A percentile compares a stretch with the other conserved stretches of the same genome.
Evolutionary conservation across 1,284 basidiomycete genomes (phyloP).

Genomic region (Moesziomyces parantarcticus): DNA sequence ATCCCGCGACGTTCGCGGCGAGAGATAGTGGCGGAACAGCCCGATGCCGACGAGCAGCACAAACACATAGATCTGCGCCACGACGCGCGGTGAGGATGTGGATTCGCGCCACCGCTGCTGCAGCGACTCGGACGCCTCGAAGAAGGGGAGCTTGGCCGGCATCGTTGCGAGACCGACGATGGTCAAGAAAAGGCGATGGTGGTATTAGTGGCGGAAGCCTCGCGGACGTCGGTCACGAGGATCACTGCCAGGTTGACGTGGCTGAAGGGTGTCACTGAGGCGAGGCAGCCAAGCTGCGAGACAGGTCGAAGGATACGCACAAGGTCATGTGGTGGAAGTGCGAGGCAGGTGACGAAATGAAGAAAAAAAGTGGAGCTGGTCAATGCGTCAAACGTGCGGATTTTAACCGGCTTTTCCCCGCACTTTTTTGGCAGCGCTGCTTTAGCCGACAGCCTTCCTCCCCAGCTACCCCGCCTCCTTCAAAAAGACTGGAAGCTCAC

Average conservation of each 20-base stretch:
- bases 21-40: constrained; percentile 21
- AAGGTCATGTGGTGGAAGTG: background rate
- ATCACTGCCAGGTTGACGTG: too few relatives aligned
- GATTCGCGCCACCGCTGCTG: constrained; percentile 29
- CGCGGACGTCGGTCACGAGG: too few relatives aligned
- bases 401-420: constrained; percentile 19
- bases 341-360: background rate
- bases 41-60: constrained; percentile 30
- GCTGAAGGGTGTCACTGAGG: too few relatives aligned
- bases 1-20: background rate
- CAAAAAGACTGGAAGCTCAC: too few relatives aligned
- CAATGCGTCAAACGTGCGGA: constrained; percentile 8
- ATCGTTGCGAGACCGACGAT: constrained; percentile 1
- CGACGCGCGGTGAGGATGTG: constrained; percentile 14
- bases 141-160: constrained; percentile 45
- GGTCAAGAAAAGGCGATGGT: too few relatives aligned
- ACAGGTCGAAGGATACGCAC: too few relatives aligned
- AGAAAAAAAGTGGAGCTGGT: constrained; percentile 1
- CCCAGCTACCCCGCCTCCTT: too few relatives aligned
- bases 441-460: too few relatives aligned
- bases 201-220: too few relatives aligned
- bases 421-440: constrained; percentile 4
- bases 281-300: too few relatives aligned
- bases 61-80: constrained; percentile 43
- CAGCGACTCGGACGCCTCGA: constrained; percentile 31